phyloP scores from a whole-genome alignment of 768 basidiomycete genomes.

The Boletus speciosus region DNA sequence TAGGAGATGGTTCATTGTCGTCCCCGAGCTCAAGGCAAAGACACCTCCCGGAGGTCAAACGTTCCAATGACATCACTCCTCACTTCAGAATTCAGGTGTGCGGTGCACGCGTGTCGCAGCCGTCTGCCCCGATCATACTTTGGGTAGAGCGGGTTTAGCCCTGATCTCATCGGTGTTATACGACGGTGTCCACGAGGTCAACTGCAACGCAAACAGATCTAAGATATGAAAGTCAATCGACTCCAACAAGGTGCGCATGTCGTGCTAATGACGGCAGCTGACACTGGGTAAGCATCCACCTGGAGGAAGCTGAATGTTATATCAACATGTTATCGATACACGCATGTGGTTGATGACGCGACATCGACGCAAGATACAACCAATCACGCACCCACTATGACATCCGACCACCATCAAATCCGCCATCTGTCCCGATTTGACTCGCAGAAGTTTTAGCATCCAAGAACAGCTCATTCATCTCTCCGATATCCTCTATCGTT shows the following conservation, averaged over 20 bases:
- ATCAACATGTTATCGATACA: slow-evolving; percentile 3
- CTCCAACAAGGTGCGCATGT: background rate
- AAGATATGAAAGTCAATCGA: slow-evolving; percentile 7
- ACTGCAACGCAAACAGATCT: slow-evolving; percentile 7
- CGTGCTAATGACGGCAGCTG: background rate
- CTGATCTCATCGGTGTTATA: slow-evolving; percentile 6
- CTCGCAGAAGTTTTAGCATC: slow-evolving; percentile 84
- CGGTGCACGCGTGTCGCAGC: background rate
- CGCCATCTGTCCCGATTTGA: slow-evolving; percentile 43
- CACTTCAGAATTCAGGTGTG: background rate
- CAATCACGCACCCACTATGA: slow-evolving; percentile 22
- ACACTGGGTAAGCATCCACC: background rate
- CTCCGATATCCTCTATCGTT: slow-evolving; percentile 81
- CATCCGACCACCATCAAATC: slow-evolving; percentile 32
- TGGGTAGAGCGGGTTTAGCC: background rate
- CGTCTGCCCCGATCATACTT: background rate
- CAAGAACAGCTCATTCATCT: slow-evolving; percentile 93
- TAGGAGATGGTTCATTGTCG: background rate
- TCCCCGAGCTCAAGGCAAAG: background rate
- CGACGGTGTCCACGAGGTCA: slow-evolving; percentile 4
- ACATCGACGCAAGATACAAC: slow-evolving; percentile 1
- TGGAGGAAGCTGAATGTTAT: background rate
- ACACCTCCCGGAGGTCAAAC: background rate
- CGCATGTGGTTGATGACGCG: slow-evolving; percentile 6
- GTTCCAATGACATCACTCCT: background rate